These are phyloP conservation scores for Mortierella sp. DNA, from an alignment of 371 early-diverging fungal species.

Conservation along the genomic window DNA sequence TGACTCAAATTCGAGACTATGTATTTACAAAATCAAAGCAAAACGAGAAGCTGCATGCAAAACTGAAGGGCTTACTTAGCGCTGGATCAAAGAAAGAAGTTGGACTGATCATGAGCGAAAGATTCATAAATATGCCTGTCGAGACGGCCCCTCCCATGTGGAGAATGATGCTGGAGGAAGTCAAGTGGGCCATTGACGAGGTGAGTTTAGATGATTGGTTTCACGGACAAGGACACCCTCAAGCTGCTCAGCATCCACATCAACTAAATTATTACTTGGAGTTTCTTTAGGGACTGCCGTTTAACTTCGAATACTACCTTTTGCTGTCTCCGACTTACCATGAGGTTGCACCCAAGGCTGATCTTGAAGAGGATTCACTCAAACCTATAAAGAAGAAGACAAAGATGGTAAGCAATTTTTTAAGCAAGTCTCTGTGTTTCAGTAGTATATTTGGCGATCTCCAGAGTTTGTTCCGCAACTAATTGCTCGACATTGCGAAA, in stretches of 20 bases:
- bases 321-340: slow-evolving; percentile 87
- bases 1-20: slow-evolving; percentile 70
- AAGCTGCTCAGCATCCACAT: neutral
- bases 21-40: slow-evolving; percentile 75
- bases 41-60: slow-evolving; percentile 58
- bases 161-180: slow-evolving; percentile 87
- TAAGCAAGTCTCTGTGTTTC: no score
- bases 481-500: no score
- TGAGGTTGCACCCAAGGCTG: slow-evolving; percentile 77
- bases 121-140: slow-evolving; percentile 97
- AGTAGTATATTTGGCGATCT: no score
- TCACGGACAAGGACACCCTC: neutral
- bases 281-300: slow-evolving; percentile 73
- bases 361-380: slow-evolving; percentile 63
- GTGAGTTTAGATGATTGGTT: slow-evolving; percentile 49
- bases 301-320: slow-evolving; percentile 86
- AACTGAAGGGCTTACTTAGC: slow-evolving; percentile 64
- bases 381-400: slow-evolving; percentile 65
- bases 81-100: slow-evolving; percentile 59
- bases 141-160: slow-evolving; percentile 92
- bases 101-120: slow-evolving; percentile 87
- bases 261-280: neutral
- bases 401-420: slow-evolving; percentile 60
- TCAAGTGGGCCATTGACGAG: slow-evolving; percentile 81
- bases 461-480: no score